These are phyloP conservation scores for Beauveria brongniartii DNA, from an alignment of 2,329 filamentous ascomycete genomes.

Conservation along the genomic window DNA sequence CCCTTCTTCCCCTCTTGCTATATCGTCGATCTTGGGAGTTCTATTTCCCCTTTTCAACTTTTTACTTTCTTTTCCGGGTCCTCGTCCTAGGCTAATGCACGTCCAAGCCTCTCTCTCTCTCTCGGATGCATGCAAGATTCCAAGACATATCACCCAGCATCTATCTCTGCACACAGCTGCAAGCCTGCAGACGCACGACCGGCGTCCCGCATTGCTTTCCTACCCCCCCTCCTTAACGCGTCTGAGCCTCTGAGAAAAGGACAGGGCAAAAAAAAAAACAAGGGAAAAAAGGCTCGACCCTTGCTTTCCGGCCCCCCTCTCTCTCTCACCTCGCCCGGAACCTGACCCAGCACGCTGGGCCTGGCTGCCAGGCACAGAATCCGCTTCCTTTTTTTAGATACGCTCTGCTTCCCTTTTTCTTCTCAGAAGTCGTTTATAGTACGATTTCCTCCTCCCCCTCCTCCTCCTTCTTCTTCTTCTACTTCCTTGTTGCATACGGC, in stretches of 20 bases:
- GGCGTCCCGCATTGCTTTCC: not conserved
- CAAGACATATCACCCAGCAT: not conserved
- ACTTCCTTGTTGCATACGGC: too few relatives aligned
- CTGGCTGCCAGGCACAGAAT: not conserved
- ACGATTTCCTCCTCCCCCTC: not conserved
- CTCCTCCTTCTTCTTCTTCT: not conserved
- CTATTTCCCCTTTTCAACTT: not conserved
- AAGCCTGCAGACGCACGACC: not conserved
- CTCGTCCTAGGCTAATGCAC: not conserved
- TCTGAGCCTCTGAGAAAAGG: not conserved
- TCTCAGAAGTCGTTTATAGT: not conserved
- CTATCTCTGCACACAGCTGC: not conserved
- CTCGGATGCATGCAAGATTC: not conserved
- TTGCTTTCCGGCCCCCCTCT: not conserved
- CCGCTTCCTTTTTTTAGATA: not conserved
- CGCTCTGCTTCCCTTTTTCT: not conserved
- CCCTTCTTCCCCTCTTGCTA: not conserved
- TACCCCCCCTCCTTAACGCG: not conserved
- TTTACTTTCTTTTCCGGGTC: not conserved
- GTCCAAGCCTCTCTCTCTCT: not conserved
- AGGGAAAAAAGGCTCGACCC: not conserved
- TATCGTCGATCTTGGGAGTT: not conserved
- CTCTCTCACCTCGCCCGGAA: not conserved
- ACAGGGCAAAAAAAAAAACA: not conserved
- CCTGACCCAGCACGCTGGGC: conserved; percentile 2